Conservation (phyloP, 345 rosid species). For the Eucalyptus albens region DNA sequence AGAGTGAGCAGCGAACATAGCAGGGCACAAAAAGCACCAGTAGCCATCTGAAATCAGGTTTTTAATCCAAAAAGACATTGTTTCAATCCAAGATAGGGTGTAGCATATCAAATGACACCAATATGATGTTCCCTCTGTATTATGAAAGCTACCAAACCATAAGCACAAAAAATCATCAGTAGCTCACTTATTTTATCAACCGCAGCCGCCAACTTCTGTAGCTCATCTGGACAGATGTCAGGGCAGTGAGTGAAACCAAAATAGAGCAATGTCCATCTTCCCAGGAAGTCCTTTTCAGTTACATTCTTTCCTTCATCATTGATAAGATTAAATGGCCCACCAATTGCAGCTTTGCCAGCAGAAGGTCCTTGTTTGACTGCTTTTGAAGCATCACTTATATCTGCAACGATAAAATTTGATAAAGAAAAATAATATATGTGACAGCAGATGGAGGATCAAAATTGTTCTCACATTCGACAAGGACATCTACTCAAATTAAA, state of each 20-base stretch:
- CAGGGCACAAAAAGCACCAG: background rate
- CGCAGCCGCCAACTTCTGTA: constrained; percentile 70
- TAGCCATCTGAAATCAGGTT: background rate
- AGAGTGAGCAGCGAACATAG: background rate
- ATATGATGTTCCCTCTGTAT: background rate
- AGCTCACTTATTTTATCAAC: constrained; percentile 87
- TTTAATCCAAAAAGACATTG: background rate
- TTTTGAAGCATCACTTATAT: constrained; percentile 48
- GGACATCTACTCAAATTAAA: background rate
- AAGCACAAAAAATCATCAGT: background rate
- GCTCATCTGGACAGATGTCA: constrained; percentile 96
- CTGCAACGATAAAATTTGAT: constrained; percentile 13
- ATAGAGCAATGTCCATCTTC: constrained; percentile 83
- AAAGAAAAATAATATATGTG: background rate
- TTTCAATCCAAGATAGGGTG: background rate
- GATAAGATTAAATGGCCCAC: constrained; percentile 83
- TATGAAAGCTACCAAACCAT: background rate
- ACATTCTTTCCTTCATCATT: constrained; percentile 75
- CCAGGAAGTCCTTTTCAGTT: constrained; percentile 73
- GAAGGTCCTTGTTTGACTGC: constrained; percentile 95
- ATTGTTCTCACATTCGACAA: background rate
- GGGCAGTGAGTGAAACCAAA: constrained; percentile 99
- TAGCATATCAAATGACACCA: background rate
- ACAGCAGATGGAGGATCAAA: background rate
- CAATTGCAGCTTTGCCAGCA: constrained; percentile 88